Base-by-base conservation (phyloP, 2,329 filamentous ascomycete species). In the Colletotrichum truncatum region DNA sequence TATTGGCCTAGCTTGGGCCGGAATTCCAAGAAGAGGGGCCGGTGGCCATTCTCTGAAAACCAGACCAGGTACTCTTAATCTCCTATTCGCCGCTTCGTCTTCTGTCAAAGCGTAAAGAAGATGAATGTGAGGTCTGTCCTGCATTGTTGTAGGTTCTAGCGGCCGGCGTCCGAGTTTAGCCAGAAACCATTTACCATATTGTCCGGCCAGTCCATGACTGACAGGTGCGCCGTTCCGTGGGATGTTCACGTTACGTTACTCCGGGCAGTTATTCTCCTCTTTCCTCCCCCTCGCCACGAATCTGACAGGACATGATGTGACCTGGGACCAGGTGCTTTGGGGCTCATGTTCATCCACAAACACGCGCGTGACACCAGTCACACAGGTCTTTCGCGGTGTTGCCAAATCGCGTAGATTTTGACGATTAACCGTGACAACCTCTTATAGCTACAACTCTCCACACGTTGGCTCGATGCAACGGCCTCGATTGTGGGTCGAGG, bases 181-280 rank as follows among this genome's bases (percentile, higher is more conserved):
- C 23, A 64, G 23, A 59, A 56, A 4, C 21, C 21, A 45, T 59
- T 36, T 46, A 45, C 54, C 49, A 49, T 25, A 62, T 51, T 36
- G 23, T 45, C 36, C 39, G 46, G 18, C 23, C 34, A 11, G 28
- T 45, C n/a, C 32, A 28, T 30, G 34, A 36, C 34, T 51, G 49
- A 55, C 46, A 61, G 39, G 30, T 48, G 55, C 61, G 53, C 16
- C 46, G n/a, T 34, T 46, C 32, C 57, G 48, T 16, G 11, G 30
- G n/a, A 32, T 23, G n/a, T 12, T 16, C 46, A n/a, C 45, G 53
- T 59, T 41, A 57, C 54, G 54, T 59, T 59, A 45, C 45, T 53
- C 45, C 46, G 14, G 28, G 53, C 53, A 59, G 53, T 39, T 45
- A 30, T 51, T 52, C 60, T 58, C 36, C 54, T 46, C 28, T 21